Conservation (phyloP, 106 monocot species). For the Acorus calamus region DNA sequence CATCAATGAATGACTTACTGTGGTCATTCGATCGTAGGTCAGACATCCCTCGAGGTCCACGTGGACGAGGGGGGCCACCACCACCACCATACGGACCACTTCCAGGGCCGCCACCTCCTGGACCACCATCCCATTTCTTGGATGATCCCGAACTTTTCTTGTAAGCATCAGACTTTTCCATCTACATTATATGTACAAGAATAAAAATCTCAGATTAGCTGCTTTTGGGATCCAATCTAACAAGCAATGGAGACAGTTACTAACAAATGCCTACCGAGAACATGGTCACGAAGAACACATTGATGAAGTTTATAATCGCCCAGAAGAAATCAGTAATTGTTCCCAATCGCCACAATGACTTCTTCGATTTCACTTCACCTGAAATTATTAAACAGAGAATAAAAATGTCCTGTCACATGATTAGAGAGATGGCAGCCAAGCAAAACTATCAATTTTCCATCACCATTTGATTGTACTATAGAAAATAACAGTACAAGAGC, state of each 20-base stretch:
- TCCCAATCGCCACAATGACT: conserved; percentile 69
- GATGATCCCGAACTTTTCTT: conserved; percentile 50
- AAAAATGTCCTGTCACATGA: too few relatives aligned
- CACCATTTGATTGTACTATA: too few relatives aligned
- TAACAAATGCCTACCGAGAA: conserved; percentile 51
- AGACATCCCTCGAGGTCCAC: conserved; percentile 52
- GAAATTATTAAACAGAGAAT: neutral
- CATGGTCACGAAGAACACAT: conserved; percentile 70
- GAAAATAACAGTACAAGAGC: too few relatives aligned
- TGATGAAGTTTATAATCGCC: conserved; percentile 47
- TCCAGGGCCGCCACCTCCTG: conserved; percentile 35
- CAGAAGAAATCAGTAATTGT: conserved; percentile 65
- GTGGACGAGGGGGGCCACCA: conserved; percentile 17
- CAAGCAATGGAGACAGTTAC: too few relatives aligned
- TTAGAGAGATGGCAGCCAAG: too few relatives aligned
- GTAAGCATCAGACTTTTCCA: conserved; percentile 61
- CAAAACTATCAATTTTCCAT: too few relatives aligned
- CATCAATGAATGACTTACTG: conserved; percentile 28
- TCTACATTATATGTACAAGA: conserved; percentile 21
- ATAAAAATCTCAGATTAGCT: neutral
- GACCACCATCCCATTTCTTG: conserved; percentile 90
- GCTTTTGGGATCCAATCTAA: too few relatives aligned
- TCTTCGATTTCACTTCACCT: conserved; percentile 77
- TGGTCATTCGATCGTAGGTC: conserved; percentile 78
- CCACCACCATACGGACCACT: conserved; percentile 47